Conservation (phyloP, 2,329 filamentous ascomycete species). For the Calonectria crousiana region DNA sequence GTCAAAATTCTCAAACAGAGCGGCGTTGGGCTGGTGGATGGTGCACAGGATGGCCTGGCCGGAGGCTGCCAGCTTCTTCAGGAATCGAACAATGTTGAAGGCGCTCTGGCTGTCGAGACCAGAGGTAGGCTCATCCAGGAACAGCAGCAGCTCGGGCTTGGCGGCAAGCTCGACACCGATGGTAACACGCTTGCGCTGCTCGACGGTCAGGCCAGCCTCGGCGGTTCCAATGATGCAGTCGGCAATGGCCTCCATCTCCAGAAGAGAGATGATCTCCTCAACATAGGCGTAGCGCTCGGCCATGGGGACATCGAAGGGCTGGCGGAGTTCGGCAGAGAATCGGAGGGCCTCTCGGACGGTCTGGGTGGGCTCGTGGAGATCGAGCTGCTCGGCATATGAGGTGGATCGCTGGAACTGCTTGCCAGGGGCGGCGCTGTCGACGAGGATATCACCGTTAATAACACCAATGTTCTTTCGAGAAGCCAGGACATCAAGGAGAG, state of each 20-base stretch:
- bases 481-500: slow-evolving; percentile 81
- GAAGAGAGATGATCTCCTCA: slow-evolving; percentile 69
- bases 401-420: slow-evolving; percentile 73
- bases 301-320: slow-evolving; percentile 65
- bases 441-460: slow-evolving; percentile 67
- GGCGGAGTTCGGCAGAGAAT: slow-evolving; percentile 73
- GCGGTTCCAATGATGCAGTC: slow-evolving; percentile 70
- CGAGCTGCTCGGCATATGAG: slow-evolving; percentile 72
- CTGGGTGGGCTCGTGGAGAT: slow-evolving; percentile 71
- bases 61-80: slow-evolving; percentile 81
- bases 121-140: slow-evolving; percentile 83
- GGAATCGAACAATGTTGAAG: slow-evolving; percentile 82
- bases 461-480: slow-evolving; percentile 72
- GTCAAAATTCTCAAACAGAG: slow-evolving; percentile 90
- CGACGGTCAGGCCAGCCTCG: slow-evolving; percentile 78
- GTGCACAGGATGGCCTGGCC: slow-evolving; percentile 92
- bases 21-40: slow-evolving; percentile 90
- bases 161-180: slow-evolving; percentile 92
- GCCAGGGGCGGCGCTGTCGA: slow-evolving; percentile 68
- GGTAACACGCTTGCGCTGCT: slow-evolving; percentile 81
- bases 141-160: slow-evolving; percentile 81
- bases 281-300: slow-evolving; percentile 71
- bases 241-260: slow-evolving; percentile 70
- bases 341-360: slow-evolving; percentile 73
- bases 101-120: slow-evolving; percentile 74